Evolutionary conservation across 805 yeast genomes (phyloP).

Genomic region (Cyberlindnera galapagoensis): DNA sequence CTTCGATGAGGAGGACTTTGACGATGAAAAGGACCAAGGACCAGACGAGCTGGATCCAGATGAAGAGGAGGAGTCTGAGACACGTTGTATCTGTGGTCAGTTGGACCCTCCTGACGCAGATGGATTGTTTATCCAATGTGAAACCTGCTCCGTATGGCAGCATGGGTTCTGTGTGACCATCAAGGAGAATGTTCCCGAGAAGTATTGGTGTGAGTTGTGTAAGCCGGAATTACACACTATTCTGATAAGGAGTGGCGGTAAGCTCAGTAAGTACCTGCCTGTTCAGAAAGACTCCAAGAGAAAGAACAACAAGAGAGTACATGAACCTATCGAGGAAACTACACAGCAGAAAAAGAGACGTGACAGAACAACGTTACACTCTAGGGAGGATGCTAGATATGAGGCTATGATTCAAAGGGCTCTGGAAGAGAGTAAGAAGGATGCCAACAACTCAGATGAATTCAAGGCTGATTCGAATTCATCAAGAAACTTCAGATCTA

Average conservation of each 20-base stretch:
- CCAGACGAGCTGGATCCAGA: slow-evolving; percentile 25
- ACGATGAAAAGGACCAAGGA: slow-evolving; percentile 12
- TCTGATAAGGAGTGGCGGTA: slow-evolving; percentile 38
- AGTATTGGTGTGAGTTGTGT: slow-evolving; percentile 92
- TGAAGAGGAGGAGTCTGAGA: slow-evolving; percentile 37
- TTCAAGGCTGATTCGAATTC: too few relatives aligned
- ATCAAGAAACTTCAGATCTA: slow-evolving; percentile 4
- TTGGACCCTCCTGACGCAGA: slow-evolving; percentile 38
- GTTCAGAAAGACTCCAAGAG: slow-evolving; percentile 20
- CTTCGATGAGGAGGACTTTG: slow-evolving; percentile 3
- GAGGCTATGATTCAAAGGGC: slow-evolving; percentile 36
- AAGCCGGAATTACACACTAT: slow-evolving; percentile 76
- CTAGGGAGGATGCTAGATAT: slow-evolving; percentile 38
- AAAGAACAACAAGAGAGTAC: slow-evolving; percentile 6
- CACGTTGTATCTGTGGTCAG: slow-evolving; percentile 39
- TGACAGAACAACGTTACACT: slow-evolving; percentile 31
- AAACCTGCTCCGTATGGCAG: slow-evolving; percentile 92
- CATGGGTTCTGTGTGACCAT: slow-evolving; percentile 95
- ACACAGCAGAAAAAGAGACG: slow-evolving; percentile 21
- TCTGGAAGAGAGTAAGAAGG: slow-evolving; percentile 33
- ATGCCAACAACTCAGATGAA: slow-evolving; percentile 22
- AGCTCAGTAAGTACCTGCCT: slow-evolving; percentile 44
- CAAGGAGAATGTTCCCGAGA: slow-evolving; percentile 74
- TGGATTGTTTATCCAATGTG: slow-evolving; percentile 81
- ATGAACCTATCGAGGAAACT: slow-evolving; percentile 10